Percentiles rank a stretch among this genome's conserved stretches.
These are phyloP conservation scores for Cutaneotrichosporon mucoides DNA, from an alignment of 1,284 basidiomycete species.

Conservation along the genomic window DNA sequence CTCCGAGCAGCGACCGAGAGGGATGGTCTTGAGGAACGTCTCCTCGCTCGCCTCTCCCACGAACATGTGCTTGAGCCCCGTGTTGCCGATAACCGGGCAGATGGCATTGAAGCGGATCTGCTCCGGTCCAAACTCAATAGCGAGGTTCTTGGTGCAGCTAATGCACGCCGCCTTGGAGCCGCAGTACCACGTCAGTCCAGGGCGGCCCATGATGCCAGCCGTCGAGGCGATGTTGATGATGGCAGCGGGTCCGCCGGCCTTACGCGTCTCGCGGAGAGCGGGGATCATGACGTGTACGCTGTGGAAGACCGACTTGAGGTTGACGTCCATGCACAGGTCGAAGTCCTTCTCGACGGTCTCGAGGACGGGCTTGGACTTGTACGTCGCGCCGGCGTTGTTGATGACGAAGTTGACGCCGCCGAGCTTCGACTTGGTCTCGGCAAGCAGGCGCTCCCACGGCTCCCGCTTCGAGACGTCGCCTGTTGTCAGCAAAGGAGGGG, in stretches of 20 bases:
- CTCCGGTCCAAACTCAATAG: conserved; percentile 16
- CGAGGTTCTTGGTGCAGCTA: conserved; percentile 15
- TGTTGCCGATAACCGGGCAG: conserved; percentile 20
- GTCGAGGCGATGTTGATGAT: conserved; percentile 16
- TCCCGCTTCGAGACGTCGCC: conserved; percentile 13
- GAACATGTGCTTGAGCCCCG: conserved; percentile 17
- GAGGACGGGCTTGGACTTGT: conserved; percentile 21
- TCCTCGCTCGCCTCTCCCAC: conserved; percentile 18
- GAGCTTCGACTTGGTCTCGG: conserved; percentile 8
- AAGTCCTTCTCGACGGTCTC: conserved; percentile 15
- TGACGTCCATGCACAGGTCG: conserved; percentile 22
- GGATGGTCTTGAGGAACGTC: conserved; percentile 13
- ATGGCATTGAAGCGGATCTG: conserved; percentile 23
- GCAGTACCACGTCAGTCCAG: conserved; percentile 19
- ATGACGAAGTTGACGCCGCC: conserved; percentile 19
- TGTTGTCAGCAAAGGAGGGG: background rate
- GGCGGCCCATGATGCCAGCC: conserved; percentile 20
- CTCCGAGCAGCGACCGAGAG: conserved; percentile 18
- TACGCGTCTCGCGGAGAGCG: conserved; percentile 9
- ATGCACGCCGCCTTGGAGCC: conserved; percentile 15
- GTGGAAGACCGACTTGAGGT: conserved; percentile 17
- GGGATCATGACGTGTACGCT: conserved; percentile 17
- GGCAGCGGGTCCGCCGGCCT: conserved; percentile 7
- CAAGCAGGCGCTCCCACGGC: conserved; percentile 11
- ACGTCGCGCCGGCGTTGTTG: conserved; percentile 22